Evolutionary conservation across 1,139 yeast genomes (phyloP), one percentile per base, ranked within the genome.

Genomic region (Arxiozyma slooffiae): DNA sequence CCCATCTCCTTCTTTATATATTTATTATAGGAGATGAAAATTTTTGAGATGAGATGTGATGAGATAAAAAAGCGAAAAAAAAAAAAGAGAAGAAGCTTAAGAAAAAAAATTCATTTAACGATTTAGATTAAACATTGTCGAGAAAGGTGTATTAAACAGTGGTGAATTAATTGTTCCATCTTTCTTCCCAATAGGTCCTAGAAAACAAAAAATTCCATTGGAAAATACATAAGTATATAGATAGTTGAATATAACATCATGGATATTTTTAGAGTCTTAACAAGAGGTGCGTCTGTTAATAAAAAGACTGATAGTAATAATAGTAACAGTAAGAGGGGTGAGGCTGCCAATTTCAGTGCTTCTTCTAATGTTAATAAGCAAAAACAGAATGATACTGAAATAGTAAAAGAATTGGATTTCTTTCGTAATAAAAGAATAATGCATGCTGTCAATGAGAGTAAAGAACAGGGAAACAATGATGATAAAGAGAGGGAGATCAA

Each of bases 231-330:
- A 30, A 30, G 14, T 14, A 30, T 30, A 30, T 30, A 30, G 36
- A 14, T 30, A 30, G 7, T 30, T 11, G n/a, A 9, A 30, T 30
- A 30, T 11, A 11, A n/a, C n/a, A 44, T 22, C 20, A 90, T 92
- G 98, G 98, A 92, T 71, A 84, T 90, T 57, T 90, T 92, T 66
- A 76, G 88, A 60, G 81, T 92, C 4, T 75, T 92, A 48, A 76
- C 89, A 1, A 74, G 97, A 63, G 97, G 97, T 21, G 96, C 97
- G 0, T 75, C 81, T 22, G 71, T 90, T 49, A 34, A 42, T 24
- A 81, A 80, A 63, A 81, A 81, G 63, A 52, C 50, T 16, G 36
- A 16, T 4, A 30, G 14, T 9, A 14, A 11, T 30, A 21, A 6
- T 14, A 7, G 16, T 34, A 21, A 16, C 26, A 18, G 14, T 18